Base-by-base conservation (phyloP, 176 grass and related monocot genomes). In the Oryza meridionalis region DNA sequence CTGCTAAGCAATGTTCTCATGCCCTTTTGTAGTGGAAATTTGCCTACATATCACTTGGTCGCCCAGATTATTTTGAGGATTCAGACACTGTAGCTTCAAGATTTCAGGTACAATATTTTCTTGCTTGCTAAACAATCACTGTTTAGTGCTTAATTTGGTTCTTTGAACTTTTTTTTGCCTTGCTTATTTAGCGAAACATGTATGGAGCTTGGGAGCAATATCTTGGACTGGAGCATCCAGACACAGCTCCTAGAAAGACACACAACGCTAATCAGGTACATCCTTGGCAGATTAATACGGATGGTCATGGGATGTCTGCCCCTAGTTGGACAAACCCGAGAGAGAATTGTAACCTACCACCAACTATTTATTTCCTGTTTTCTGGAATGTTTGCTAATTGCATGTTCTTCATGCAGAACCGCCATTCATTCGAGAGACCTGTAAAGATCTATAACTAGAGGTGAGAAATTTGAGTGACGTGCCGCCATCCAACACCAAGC, bases 191-290 rank as follows among this genome's bases (percentile, higher is more conserved):
- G 96, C 90, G 96, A 69, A 94, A 94, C 80, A 87, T 99, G 82
- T 99, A 99, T 92, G 96, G 96, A 83, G 93, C 96, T 61, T 99
- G 96, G 96, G 96, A 99, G 88, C 96, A 99, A 76, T 99, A 99
- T 82, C 88, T 99, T 81, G 96, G 96, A 73, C 72, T 99, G 67
- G 96, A 99, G 73, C 96, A 99, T 35, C 80, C 91, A 40, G 93
- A 99, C 91, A 99, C 89, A 33, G 84, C 89, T 78, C 96, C 96
- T 67, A 96, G 91, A 43, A 99, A 88, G 88, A 66, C 88, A 15
- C 81, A 96, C 82, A 73, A 86, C 5, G 51, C 76, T 88, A 99
- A 99, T 89, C 96, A 99, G 91, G 96, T 99, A 81, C 22, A 3
- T 9, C 9, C 3, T n/a, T 45, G 7, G 21, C 72, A 46, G 82